Evolutionary conservation across 345 rosid genomes (phyloP).

Genomic region (Punica granatum): DNA sequence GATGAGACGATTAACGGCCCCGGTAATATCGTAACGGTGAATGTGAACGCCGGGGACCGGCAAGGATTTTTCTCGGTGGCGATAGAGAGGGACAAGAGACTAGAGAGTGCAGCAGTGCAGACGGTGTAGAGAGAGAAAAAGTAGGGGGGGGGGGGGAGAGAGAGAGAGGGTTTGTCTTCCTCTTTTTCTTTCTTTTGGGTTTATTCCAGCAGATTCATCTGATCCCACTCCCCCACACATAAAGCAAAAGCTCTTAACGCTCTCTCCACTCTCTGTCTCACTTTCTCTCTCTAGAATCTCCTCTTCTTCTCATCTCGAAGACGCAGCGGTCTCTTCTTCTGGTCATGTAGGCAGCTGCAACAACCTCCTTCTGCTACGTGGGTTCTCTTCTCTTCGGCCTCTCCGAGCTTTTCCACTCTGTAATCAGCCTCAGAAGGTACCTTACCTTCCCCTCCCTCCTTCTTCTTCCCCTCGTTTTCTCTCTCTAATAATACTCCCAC

Average conservation of each 20-base stretch:
- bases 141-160: background rate
- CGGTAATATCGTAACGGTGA: no score
- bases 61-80: no score
- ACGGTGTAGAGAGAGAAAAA: no score
- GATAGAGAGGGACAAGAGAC: no score
- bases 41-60: no score
- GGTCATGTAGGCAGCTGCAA: background rate
- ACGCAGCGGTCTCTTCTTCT: background rate
- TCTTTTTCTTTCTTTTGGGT: slow-evolving; percentile 5
- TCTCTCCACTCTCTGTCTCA: background rate
- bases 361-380: background rate
- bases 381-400: background rate
- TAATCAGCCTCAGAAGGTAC: background rate
- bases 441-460: background rate
- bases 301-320: background rate
- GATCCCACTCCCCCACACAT: background rate
- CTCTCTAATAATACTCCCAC: background rate
- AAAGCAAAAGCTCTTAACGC: slow-evolving; percentile 5
- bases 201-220: slow-evolving; percentile 13
- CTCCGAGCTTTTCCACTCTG: background rate
- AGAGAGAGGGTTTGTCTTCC: no score
- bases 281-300: no score
- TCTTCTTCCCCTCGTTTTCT: background rate
- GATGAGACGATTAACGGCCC: no score
- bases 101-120: no score